A percentile compares a stretch with the other conserved stretches of the same genome.
phyloP scores from a whole-genome alignment of 2,329 filamentous ascomycete species.

The Clarireedia paspali region DNA sequence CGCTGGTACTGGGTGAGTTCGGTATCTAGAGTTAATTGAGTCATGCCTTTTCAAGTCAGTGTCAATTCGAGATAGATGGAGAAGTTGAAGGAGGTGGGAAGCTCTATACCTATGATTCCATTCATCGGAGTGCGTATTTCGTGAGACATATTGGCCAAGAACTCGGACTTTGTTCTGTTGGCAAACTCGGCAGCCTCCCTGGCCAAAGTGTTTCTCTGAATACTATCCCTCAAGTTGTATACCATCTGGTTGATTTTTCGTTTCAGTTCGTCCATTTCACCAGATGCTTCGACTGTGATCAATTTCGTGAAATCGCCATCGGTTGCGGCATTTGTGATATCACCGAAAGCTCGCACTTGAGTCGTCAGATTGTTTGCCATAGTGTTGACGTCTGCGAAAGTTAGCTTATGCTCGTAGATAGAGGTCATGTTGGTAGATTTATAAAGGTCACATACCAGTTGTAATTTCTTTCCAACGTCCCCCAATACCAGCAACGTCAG shows the following conservation, averaged over 20 bases:
- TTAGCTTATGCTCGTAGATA: neutral
- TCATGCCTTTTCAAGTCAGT: constrained; percentile 44
- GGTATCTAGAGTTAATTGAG: constrained; percentile 89
- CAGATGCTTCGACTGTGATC: constrained; percentile 93
- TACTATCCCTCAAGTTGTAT: constrained; percentile 87
- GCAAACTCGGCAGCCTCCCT: constrained; percentile 93
- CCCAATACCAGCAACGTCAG: constrained; percentile 85
- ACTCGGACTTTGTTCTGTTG: constrained; percentile 97
- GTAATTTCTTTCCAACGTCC: constrained; percentile 98
- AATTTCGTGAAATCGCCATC: constrained; percentile 96
- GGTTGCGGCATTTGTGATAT: constrained; percentile 96
- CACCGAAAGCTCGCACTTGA: constrained; percentile 94
- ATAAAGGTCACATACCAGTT: constrained; percentile 41
- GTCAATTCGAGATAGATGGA: too few species aligned
- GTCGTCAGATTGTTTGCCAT: constrained; percentile 68
- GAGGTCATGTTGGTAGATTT: neutral
- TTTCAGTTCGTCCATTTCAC: constrained; percentile 98
- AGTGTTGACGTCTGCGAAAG: constrained; percentile 26
- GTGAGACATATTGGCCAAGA: constrained; percentile 98
- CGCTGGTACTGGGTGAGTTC: constrained; percentile 91
- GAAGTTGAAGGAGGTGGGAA: too few species aligned
- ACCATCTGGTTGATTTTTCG: constrained; percentile 99
- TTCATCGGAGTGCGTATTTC: constrained; percentile 77
- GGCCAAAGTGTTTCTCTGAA: constrained; percentile 91
- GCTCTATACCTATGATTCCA: constrained; percentile 24